Evolutionary conservation across 116 monocot species (phyloP).

Genomic region (Posidonia oceanica): DNA sequence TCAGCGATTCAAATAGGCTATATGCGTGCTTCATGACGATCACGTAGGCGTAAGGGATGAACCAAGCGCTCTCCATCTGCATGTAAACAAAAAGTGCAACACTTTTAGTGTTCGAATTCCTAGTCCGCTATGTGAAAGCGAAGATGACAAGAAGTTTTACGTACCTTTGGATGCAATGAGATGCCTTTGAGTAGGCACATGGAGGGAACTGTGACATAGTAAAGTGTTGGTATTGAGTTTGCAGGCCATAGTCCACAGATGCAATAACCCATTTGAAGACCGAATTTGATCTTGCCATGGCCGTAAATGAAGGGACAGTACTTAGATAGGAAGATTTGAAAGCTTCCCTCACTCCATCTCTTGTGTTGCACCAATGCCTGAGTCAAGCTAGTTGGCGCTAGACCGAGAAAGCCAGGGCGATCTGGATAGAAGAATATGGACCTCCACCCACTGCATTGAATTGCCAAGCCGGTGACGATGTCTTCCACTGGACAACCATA

Average conservation of each 20-base stretch:
- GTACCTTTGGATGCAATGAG: slow-evolving; percentile 9
- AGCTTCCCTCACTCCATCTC: slow-evolving; percentile 36
- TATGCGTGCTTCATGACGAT: slow-evolving; percentile 29
- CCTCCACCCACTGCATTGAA: slow-evolving; percentile 30
- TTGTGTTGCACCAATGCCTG: slow-evolving; percentile 24
- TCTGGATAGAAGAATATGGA: slow-evolving; percentile 13
- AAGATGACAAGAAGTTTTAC: neutral
- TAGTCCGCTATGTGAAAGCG: neutral
- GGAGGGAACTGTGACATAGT: slow-evolving; percentile 4
- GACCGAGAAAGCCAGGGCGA: slow-evolving; percentile 17
- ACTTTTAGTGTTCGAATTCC: neutral
- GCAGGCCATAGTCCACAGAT: slow-evolving; percentile 1
- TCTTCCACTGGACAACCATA: slow-evolving; percentile 32
- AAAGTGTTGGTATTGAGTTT: neutral
- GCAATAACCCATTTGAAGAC: slow-evolving; percentile 3
- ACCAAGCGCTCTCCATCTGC: slow-evolving; percentile 20
- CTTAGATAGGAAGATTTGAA: slow-evolving; percentile 29
- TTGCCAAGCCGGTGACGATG: slow-evolving; percentile 16
- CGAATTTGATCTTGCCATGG: neutral
- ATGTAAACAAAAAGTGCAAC: neutral
- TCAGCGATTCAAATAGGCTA: slow-evolving; percentile 27
- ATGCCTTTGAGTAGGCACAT: neutral
- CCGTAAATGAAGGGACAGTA: slow-evolving; percentile 24
- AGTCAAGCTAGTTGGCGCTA: slow-evolving; percentile 16
- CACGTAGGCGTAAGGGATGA: slow-evolving; percentile 37